Base-by-base conservation (phyloP, 164 flowering plant genomes). In the Hamamelis virginiana region DNA sequence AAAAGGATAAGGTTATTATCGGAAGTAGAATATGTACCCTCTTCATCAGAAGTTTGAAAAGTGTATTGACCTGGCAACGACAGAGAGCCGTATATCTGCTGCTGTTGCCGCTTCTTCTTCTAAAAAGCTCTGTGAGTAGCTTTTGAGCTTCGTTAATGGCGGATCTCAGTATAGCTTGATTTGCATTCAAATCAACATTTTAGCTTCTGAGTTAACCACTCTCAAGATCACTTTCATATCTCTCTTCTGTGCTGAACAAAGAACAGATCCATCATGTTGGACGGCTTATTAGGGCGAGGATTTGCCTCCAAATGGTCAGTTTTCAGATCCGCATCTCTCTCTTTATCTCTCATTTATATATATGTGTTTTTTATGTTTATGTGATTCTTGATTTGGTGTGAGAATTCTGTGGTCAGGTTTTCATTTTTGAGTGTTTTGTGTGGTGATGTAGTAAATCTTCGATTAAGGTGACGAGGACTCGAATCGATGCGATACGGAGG, bases 231-330 rank as follows among this genome's bases (percentile, higher is more conserved):
- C 43, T 60, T 0, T 9, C 28, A 28, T 21, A 18, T 33, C 25
- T 44, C 38, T 18, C 18, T 16, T 33, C 43, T 57, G 60, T 22
- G 8, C 4, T 4, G 25, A 1, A 0, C 11, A 15, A 57, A 22
- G 23, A 25, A 15, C 28, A 9, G 68, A 62, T 72, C 76, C 75
- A 76, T 72, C 72, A 91, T 94, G 98, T 73, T 94, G 74, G 98
- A 88, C 82, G 95, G 93, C 2, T 33, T 94, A 14, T 70, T 89
- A 26, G 95, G 93, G 48, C 83, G 94, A 46, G 87, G 95, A 10
- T 88, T 88, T 66, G 65, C 85, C 69, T 60, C 91, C 38, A 94
- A 90, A 81, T 88, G 96, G 97, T 94, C 38, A 56, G 78, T 58
- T 43, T 53, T 38, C 33, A 12, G 58, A 51, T 4, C 52, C 55